phyloP scores from a whole-genome alignment of 352 stramenopile genomes.

The Globisporangium alternatum region DNA sequence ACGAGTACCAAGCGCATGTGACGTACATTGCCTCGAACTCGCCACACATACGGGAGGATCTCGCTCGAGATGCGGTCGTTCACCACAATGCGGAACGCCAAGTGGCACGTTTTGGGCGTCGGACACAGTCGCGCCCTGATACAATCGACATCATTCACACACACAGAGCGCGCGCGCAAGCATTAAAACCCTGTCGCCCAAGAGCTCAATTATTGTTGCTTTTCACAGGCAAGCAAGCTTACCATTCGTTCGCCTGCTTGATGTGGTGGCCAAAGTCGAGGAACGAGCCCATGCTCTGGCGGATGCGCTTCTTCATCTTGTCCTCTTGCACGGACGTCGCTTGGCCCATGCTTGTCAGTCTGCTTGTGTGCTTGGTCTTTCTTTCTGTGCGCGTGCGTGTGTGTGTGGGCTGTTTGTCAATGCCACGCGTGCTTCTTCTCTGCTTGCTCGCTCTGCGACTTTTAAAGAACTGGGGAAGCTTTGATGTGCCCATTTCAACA shows the following conservation, averaged over 20 bases:
- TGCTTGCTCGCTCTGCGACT: slow-evolving; percentile 2
- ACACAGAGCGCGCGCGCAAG: not conserved
- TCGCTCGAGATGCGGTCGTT: slow-evolving; percentile 56
- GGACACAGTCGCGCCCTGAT: slow-evolving; percentile 60
- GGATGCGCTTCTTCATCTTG: slow-evolving; percentile 70
- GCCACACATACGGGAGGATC: slow-evolving; percentile 72
- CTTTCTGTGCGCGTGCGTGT: not conserved
- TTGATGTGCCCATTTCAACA: slow-evolving; percentile 2
- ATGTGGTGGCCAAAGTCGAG: slow-evolving; percentile 69
- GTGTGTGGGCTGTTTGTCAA: not conserved
- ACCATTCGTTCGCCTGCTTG: slow-evolving; percentile 80
- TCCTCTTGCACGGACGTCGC: slow-evolving; percentile 65
- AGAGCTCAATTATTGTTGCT: too few species aligned
- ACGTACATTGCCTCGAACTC: slow-evolving; percentile 60
- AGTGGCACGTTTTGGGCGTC: slow-evolving; percentile 71
- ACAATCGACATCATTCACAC: not conserved
- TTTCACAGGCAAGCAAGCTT: slow-evolving; percentile 10
- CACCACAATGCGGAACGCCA: slow-evolving; percentile 75
- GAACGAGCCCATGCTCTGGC: slow-evolving; percentile 67
- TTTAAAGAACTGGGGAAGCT: slow-evolving; percentile 18
- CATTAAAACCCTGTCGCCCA: not conserved
- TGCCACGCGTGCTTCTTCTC: not conserved
- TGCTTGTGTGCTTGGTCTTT: not conserved
- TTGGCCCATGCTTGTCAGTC: slow-evolving; percentile 52
- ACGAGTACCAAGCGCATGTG: not conserved